Percentiles rank a stretch among this genome's conserved stretches.
Conservation (phyloP, 495 filamentous ascomycete species). For the Parmelia sp. region DNA sequence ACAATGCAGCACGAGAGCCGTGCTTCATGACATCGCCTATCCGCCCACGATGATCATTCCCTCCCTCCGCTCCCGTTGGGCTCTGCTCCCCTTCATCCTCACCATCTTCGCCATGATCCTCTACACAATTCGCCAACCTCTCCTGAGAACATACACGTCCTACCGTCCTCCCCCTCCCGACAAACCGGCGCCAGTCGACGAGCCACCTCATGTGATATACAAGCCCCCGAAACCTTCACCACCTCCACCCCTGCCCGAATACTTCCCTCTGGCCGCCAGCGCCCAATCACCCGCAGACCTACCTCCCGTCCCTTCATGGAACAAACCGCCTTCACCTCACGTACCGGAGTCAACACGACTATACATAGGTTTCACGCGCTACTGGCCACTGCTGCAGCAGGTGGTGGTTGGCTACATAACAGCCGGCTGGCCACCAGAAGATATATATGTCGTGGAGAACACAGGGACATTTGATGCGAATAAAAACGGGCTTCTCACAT, state of each 20-base stretch:
- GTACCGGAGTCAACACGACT: conserved; percentile 41
- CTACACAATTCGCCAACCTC: background rate
- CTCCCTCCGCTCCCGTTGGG: conserved; percentile 2
- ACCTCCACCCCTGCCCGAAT: conserved; percentile 24
- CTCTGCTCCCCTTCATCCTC: conserved; percentile 2
- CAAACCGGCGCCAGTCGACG: background rate
- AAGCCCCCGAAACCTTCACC: conserved; percentile 15
- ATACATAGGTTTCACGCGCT: conserved; percentile 55
- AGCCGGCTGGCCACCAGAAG: conserved; percentile 54
- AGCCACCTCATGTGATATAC: conserved; percentile 1
- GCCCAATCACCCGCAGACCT: conserved; percentile 24
- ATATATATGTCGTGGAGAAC: conserved; percentile 60
- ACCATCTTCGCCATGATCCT: conserved; percentile 1
- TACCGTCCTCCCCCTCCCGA: background rate
- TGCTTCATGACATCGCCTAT: background rate
- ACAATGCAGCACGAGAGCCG: background rate
- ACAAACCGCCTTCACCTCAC: conserved; percentile 22
- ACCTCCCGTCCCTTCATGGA: conserved; percentile 27
- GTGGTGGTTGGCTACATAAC: conserved; percentile 54
- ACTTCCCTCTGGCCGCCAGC: conserved; percentile 25
- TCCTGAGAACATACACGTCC: background rate
- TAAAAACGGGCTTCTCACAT: conserved; percentile 42
- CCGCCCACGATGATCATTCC: background rate
- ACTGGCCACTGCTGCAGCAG: conserved; percentile 54
- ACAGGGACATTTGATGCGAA: conserved; percentile 56